Evolutionary conservation across 352 stramenopile genomes (phyloP).

Genomic region (Albugo candida): DNA sequence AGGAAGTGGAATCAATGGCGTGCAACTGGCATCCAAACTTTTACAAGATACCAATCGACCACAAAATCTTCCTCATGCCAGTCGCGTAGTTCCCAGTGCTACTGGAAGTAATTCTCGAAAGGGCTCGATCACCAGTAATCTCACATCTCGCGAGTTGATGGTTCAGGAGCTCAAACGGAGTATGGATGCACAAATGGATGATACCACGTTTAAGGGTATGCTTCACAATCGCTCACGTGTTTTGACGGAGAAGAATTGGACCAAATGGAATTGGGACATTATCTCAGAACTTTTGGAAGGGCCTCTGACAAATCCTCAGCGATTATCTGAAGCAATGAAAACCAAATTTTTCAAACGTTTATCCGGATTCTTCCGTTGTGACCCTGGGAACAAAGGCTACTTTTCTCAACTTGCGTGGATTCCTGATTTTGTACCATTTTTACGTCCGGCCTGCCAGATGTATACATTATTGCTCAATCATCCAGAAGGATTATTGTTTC

Average conservation of each 20-base stretch:
- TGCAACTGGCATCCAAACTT: slow-evolving; percentile 70
- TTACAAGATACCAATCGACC: slow-evolving; percentile 75
- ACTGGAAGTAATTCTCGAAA: slow-evolving; percentile 6
- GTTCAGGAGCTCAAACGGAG: slow-evolving; percentile 74
- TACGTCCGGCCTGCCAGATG: slow-evolving; percentile 76
- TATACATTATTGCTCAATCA: slow-evolving; percentile 78
- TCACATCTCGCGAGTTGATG: slow-evolving; percentile 71
- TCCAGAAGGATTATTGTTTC: slow-evolving; percentile 64
- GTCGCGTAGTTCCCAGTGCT: not conserved
- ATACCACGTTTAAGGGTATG: slow-evolving; percentile 79
- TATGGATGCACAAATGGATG: slow-evolving; percentile 76
- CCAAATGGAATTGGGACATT: slow-evolving; percentile 84
- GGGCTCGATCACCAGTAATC: slow-evolving; percentile 30
- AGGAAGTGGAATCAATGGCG: slow-evolving; percentile 63
- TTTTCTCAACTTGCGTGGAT: slow-evolving; percentile 81
- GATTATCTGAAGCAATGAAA: slow-evolving; percentile 78
- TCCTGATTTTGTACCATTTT: slow-evolving; percentile 74
- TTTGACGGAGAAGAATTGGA: slow-evolving; percentile 79
- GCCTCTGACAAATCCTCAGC: slow-evolving; percentile 64
- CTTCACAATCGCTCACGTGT: slow-evolving; percentile 71
- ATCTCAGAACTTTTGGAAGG: slow-evolving; percentile 79
- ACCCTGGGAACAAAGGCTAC: slow-evolving; percentile 77
- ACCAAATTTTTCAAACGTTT: slow-evolving; percentile 86
- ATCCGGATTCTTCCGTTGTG: slow-evolving; percentile 79
- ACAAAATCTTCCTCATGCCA: slow-evolving; percentile 19